Base-by-base conservation (phyloP, 768 basidiomycete species). In the Mycena epipterygia region DNA sequence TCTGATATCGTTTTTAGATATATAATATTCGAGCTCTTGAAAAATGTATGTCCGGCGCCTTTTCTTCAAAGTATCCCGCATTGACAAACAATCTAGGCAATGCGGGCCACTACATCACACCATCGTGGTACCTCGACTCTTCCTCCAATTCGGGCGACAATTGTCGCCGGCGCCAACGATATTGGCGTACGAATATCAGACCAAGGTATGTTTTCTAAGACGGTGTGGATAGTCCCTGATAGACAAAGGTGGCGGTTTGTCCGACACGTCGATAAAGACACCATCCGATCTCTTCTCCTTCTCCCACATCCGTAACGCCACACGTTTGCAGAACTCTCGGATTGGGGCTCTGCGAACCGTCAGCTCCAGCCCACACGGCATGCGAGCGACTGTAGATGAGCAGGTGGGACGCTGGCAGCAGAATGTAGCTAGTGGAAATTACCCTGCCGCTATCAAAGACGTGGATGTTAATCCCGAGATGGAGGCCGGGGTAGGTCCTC, bases 111-210 rank as follows among this genome's bases (percentile, higher is more conserved):
- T 17, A 82, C 84, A 25, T 65, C 85, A 39, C 84, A 84, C 52
- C 89, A 94, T 75, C 81, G 77, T 6, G 75, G 83, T 37, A 78
- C 82, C 6, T 35, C 76, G n/a, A 67, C 70, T 2, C 79, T 89
- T 46, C 93, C 93, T n/a, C 84, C 88, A 2, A 91, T 96, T 59
- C 84, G 82, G 32, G 91, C 90, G 1, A 97, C 95, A 0, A 90
- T 97, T 52, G 91, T 91, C 11, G 89, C 90, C 3, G 91, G 92
- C 1, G 85, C 89, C 35, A 87, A 95, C 59, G 89, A 94, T 57
- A 87, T 97, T 52, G 87, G 89, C 8, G 87, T 97, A 57, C 91
- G 95, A 42, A 92, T 97, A 82, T 95, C 95, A n/a, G 95, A 97
- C 77, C 91, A 94, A 89, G 96, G 95, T 91, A 63, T 41, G 62